A percentile compares a stretch with the other conserved stretches of the same genome.
phyloP scores from a whole-genome alignment of 106 monocot species.

The Dendrobium nobile region DNA sequence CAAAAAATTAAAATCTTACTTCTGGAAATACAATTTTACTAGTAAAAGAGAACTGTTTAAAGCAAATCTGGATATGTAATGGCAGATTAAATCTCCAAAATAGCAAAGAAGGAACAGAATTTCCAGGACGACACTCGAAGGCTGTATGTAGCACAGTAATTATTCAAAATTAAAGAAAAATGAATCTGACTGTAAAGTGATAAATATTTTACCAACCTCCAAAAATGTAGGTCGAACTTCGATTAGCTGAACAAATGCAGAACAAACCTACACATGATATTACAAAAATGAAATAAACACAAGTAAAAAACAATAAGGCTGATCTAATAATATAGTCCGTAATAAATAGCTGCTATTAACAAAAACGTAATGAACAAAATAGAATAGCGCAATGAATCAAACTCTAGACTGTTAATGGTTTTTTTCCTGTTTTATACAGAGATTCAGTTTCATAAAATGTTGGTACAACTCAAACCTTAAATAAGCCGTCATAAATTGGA shows the following conservation, averaged over 20 bases:
- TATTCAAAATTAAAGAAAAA: not conserved
- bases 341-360: not conserved
- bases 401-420: too few species aligned
- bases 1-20: conserved; percentile 1
- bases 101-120: not conserved
- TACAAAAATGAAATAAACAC: not conserved
- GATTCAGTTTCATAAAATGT: not conserved
- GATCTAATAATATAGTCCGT: not conserved
- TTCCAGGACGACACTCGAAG: not conserved
- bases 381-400: not conserved
- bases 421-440: not conserved
- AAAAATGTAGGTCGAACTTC: conserved; percentile 71
- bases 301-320: not conserved
- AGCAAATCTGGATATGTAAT: not conserved
- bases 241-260: conserved; percentile 88
- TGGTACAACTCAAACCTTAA: not conserved
- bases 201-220: conserved; percentile 42
- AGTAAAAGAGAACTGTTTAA: not conserved
- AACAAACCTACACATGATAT: conserved; percentile 60
- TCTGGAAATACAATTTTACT: not conserved
- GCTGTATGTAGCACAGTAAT: not conserved
- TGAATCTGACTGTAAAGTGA: not conserved
- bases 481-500: not conserved
- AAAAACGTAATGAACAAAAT: not conserved
- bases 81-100: not conserved